phyloP scores from a whole-genome alignment of 2,329 filamentous ascomycete species.

The Colletotrichum magnum region DNA sequence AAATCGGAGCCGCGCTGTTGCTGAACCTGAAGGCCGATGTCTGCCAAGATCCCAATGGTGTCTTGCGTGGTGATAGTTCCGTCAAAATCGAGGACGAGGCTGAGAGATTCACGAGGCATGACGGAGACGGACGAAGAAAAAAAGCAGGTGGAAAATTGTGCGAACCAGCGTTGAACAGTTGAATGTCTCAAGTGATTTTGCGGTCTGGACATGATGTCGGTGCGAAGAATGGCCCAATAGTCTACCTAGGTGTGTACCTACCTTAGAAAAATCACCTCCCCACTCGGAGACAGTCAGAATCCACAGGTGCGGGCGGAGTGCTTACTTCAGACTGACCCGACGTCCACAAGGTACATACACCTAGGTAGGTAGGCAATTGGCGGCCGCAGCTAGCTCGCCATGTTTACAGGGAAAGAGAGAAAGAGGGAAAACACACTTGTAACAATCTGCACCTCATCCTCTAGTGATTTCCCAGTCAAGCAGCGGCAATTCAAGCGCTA shows the following conservation, averaged over 20 bases:
- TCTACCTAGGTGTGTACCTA: too few relatives aligned
- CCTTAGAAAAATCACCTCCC: too few relatives aligned
- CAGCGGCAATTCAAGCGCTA: constrained; percentile 15
- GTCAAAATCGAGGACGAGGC: constrained; percentile 71
- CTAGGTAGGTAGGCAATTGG: too few relatives aligned
- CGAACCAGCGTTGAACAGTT: not conserved
- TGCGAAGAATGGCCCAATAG: not conserved
- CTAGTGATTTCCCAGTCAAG: not conserved
- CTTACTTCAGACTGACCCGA: not conserved
- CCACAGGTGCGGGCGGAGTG: not conserved
- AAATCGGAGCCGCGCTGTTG: constrained; percentile 49
- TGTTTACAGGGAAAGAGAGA: too few relatives aligned
- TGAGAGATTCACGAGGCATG: constrained; percentile 47
- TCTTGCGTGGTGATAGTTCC: constrained; percentile 70
- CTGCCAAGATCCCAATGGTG: constrained; percentile 64
- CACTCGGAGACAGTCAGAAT: too few relatives aligned
- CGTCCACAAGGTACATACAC: too few relatives aligned
- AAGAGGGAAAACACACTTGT: too few relatives aligned
- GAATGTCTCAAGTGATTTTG: not conserved
- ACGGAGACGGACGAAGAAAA: constrained; percentile 8
- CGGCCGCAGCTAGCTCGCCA: too few relatives aligned
- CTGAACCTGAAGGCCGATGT: constrained; percentile 55
- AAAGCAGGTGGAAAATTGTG: not conserved
- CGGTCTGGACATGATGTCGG: not conserved
- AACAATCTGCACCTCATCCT: too few relatives aligned